Evolutionary conservation across 2,329 filamentous ascomycete species (phyloP), one percentile per base, ranked within the genome.

Genomic region (Phialemoniopsis sp.): DNA sequence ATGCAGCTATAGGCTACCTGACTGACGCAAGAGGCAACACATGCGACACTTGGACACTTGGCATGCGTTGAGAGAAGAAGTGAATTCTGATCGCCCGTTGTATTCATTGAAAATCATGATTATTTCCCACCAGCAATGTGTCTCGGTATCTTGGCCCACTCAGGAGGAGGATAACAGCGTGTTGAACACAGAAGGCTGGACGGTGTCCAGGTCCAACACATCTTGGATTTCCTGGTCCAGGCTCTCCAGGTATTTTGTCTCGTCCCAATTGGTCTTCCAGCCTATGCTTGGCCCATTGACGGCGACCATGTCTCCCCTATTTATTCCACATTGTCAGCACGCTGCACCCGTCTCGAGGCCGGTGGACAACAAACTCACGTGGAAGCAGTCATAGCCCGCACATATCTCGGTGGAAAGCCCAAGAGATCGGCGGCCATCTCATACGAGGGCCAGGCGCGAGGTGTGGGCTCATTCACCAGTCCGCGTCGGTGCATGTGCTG

Each of bases 371-470:
- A 26, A 10, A 34, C 53, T 49, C 41, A 60, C 59, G 38, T 47
- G 5, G 52, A 51, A 17, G 49, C 51, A 16, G 49, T 48, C 38
- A 58, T 55, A 8, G 46, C 41, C 9, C 45, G 42, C n/a, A 58
- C 40, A 38, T 44, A 52, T n/a, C 21, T 31, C 4, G 39, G 41
- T 5, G 60, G 61, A n/a, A 62, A 52, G 0, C 52, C 55, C 3
- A 63, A 43, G 3, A 32, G 29, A 13, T 62, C 51, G 2, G 58
- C 56, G 5, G 56, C 60, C 35, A 51, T 37, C 1, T 63, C 53
- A 8, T 57, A 49, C 30, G 48, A 56, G 2, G 56, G 48, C 61
- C 58, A 65, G 15, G 51, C 21, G 9, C 50, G 36, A 8, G 41
- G 40, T 4, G 41, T 40, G 2, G 56, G 43, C 2, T 58, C 45